Evolutionary conservation across 2,329 filamentous ascomycete species (phyloP), one percentile per base, ranked within the genome.

Genomic region (Colletotrichum viniferum): DNA sequence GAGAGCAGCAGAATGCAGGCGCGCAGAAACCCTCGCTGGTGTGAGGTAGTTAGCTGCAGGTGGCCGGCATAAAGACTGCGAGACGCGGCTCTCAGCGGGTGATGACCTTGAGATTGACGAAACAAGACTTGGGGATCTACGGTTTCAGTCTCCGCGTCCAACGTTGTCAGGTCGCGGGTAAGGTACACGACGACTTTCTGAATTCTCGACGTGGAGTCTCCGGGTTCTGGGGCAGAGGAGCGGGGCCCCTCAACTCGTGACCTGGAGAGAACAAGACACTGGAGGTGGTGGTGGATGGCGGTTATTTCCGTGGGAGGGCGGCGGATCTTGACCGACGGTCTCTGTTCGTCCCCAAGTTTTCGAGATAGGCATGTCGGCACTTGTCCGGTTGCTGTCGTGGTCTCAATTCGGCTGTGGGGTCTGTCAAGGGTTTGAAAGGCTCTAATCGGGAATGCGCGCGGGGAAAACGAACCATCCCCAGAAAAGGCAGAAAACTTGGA

Each of bases 31-130:
- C 36, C 28, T 55, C n/a, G 60, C 69, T 38, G 14, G 58, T 32
- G 28, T 32, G 36, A 18, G 28, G 14, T 30, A 14, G 26, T 16
- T 61, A 61, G 28, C 58, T 63, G 32, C 61, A 38, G 61, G 21
- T 38, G 34, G 32, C 61, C 61, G 34, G 61, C 61, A 63, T 63
- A 63, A 43, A 63, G 63, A 55, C 55, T 72, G 63, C 70, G 70
- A 72, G 62, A 72, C 70, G 70, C 63, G 70, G 70, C 65, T 72
- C 70, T 52, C 26, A 67, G 55, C 14, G 21, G 58, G 63, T 43
- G 52, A 58, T 36, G 24, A 43, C 24, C 13, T 21, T 32, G 65
- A 60, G 65, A 60, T 43, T 60, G 32, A 58, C 65, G 52, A 60
- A 43, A 43, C 64, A 21, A 56, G 30, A 67, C 64, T 60, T 26